Conservation (phyloP, 129 eudicot genomes). For the Flaveria linearis region DNA sequence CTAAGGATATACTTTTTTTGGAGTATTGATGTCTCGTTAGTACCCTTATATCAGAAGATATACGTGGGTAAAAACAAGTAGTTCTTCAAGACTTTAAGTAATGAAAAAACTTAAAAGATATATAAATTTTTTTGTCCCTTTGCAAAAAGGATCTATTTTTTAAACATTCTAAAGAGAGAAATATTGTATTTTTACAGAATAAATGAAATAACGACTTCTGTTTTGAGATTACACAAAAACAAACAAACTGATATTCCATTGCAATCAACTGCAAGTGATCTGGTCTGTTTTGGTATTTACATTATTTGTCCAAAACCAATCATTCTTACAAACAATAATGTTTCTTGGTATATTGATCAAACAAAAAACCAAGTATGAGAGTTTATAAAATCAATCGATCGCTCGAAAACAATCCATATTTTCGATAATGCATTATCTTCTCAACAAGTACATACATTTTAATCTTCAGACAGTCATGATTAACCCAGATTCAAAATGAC, state of each 20-base stretch:
- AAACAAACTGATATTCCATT: background rate
- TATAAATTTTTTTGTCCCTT: background rate
- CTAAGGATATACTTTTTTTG: no score
- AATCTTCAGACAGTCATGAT: constrained; percentile 33
- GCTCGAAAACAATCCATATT: constrained; percentile 13
- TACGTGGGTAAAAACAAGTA: no score
- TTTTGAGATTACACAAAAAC: background rate
- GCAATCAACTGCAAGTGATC: constrained; percentile 10
- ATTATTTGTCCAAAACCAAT: background rate
- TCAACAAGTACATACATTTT: constrained; percentile 33
- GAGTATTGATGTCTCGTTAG: no score
- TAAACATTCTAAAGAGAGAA: background rate
- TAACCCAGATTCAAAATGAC: constrained; percentile 50
- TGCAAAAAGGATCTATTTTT: background rate
- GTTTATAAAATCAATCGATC: constrained; percentile 6
- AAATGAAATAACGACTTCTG: background rate
- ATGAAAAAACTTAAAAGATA: no score
- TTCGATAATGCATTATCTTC: constrained; percentile 10
- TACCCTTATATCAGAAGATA: no score
- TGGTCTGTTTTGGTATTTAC: constrained; percentile 3
- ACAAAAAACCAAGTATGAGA: background rate
- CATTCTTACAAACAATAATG: background rate
- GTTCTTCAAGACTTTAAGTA: no score
- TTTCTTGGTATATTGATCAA: constrained; percentile 1
- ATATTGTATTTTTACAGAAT: background rate